Evolutionary conservation across 2,329 filamentous ascomycete species (phyloP).

Genomic region (Sclerotinia glacialis): DNA sequence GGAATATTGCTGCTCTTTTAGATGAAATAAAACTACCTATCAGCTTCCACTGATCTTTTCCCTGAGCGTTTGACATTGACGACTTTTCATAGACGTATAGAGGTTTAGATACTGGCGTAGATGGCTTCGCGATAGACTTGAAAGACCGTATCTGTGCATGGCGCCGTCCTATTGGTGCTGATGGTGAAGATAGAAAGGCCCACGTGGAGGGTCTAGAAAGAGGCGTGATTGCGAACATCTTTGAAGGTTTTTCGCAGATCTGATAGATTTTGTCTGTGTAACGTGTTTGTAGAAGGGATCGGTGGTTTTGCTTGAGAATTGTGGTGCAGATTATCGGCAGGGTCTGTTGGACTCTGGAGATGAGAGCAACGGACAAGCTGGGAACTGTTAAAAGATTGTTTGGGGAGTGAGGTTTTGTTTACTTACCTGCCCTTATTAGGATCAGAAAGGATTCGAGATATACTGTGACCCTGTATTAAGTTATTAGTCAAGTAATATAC

Average conservation of each 20-base stretch:
- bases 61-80: not conserved
- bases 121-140: constrained; percentile 49
- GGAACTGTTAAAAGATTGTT: not conserved
- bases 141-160: constrained; percentile 53
- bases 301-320: constrained; percentile 43
- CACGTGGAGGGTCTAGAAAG: constrained; percentile 50
- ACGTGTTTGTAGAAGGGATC: constrained; percentile 51
- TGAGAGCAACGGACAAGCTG: constrained; percentile 50
- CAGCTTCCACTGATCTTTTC: not conserved
- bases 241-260: constrained; percentile 49
- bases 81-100: not conserved
- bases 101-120: constrained; percentile 40
- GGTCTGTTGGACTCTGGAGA: constrained; percentile 49
- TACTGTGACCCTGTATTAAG: not conserved
- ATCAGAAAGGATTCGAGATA: constrained; percentile 50
- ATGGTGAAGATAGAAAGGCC: constrained; percentile 52
- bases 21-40: not conserved
- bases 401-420: not conserved
- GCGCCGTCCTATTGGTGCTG: constrained; percentile 53
- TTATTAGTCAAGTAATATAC: not conserved
- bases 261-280: constrained; percentile 49
- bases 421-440: constrained; percentile 48
- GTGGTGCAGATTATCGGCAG: constrained; percentile 45
- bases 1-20: not conserved
- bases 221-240: constrained; percentile 48